Evolutionary conservation across 1,284 basidiomycete genomes (phyloP).

Genomic region (Cerioporus squamosus): DNA sequence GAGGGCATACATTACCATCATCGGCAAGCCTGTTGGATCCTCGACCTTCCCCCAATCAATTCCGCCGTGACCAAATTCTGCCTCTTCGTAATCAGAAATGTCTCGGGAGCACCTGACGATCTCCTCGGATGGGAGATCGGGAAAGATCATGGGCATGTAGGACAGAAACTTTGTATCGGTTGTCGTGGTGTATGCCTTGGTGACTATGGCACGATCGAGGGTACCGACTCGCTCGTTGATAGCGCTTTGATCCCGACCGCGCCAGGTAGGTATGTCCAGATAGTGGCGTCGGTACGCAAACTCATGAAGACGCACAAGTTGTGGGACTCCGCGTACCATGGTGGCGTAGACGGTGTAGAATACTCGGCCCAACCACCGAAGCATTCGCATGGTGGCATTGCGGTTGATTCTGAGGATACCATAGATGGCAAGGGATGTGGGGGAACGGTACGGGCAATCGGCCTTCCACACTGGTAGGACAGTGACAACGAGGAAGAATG

Average conservation of each 20-base stretch:
- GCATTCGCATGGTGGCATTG: neutral
- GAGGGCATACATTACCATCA: too few species aligned
- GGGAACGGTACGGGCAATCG: slow-evolving; percentile 23
- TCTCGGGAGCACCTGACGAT: too few species aligned
- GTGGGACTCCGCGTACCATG: neutral
- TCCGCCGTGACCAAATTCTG: too few species aligned
- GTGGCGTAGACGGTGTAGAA: too few species aligned
- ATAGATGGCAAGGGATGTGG: slow-evolving; percentile 15
- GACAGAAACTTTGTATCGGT: too few species aligned
- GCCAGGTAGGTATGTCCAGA: neutral
- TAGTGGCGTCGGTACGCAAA: too few species aligned
- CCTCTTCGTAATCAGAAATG: too few species aligned
- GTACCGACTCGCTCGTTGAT: neutral
- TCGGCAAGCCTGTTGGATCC: too few species aligned
- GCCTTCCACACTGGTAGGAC: slow-evolving; percentile 14
- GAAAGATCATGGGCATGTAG: too few species aligned
- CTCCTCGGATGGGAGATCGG: too few species aligned
- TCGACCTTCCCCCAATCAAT: too few species aligned
- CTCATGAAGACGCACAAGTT: too few species aligned
- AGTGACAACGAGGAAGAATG: slow-evolving; percentile 4
- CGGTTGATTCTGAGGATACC: neutral
- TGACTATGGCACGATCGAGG: neutral
- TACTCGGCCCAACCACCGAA: neutral
- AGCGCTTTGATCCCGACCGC: neutral
- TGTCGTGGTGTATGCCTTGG: neutral